Conservation (phyloP, 805 yeast genomes). For the Myxozyma nipponensis region DNA sequence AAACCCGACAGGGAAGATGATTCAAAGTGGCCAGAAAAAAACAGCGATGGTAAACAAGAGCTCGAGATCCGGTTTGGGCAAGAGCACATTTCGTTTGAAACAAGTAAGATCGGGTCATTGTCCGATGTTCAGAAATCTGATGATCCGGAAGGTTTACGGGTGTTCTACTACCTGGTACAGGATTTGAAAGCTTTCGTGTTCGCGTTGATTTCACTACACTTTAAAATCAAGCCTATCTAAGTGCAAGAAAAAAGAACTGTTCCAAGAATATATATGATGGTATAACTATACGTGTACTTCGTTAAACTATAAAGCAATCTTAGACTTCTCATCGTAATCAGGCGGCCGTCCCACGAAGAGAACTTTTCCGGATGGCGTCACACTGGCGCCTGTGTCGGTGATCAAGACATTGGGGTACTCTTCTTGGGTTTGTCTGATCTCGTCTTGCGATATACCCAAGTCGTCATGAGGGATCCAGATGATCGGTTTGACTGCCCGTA, state of each 20-base stretch:
- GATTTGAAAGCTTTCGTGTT: conserved; percentile 45
- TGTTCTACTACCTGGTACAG: conserved; percentile 44
- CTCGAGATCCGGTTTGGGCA: conserved; percentile 41
- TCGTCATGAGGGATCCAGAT: conserved; percentile 47
- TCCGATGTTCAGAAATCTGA: conserved; percentile 41
- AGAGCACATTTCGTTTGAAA: conserved; percentile 38
- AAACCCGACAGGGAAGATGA: conserved; percentile 37
- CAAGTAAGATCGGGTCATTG: conserved; percentile 42
- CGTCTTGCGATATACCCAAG: conserved; percentile 39
- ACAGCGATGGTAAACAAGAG: conserved; percentile 43
- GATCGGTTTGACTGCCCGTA: conserved; percentile 34
- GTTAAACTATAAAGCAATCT: conserved; percentile 24
- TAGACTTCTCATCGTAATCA: conserved; percentile 29
- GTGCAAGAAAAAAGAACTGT: neutral
- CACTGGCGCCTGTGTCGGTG: conserved; percentile 33
- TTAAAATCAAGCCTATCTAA: conserved; percentile 33
- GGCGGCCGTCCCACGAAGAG: conserved; percentile 31
- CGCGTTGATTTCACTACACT: conserved; percentile 43
- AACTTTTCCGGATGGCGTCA: conserved; percentile 30
- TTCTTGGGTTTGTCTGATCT: conserved; percentile 32
- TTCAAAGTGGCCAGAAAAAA: conserved; percentile 42
- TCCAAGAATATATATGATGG: neutral
- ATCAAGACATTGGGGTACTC: conserved; percentile 31
- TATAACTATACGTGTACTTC: too few species aligned
- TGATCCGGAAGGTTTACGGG: conserved; percentile 46